Evolutionary conservation across 441 rosid genomes (phyloP), one percentile per base, ranked within the genome.

Genomic region (Raphanus hybrid): DNA sequence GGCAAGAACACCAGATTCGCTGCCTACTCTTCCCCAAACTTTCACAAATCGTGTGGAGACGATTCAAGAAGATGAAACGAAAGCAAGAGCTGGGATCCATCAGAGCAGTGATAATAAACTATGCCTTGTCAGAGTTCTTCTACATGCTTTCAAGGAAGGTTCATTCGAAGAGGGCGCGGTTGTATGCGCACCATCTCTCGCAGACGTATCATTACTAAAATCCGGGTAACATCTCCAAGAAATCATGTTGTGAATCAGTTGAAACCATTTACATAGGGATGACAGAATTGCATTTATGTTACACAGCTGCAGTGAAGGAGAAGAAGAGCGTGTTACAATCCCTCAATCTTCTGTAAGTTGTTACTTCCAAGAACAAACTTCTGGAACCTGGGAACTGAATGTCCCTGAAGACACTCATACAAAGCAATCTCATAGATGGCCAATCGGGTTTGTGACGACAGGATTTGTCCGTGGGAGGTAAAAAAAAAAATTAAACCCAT

Each of bases 391-490:
- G 99, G 90, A 89, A 80, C 87, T 89, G 69, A 84, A 84, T 52
- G 67, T 86, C 75, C 80, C 95, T 26, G 85, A 82, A 73, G 93
- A 89, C 59, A 70, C 80, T 59, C 75, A 78, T 58, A 65, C 81
- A 32, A 73, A 67, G 64, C 85, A 85, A 76, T 81, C 86, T 73
- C 83, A 82, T 71, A 76, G 93, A 69, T 88, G 87, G 87, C 95
- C 97, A 29, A 82, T 95, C 11, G 99, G 99, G 71, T 95, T 95
- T 73, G 86, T 91, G 27, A 90, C 97, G 11, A 82, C 96, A 39
- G 98, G 98, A 57, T 89, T 89, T 68, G 89, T 91, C 45, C 83
- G 84, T 69, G 97, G 99, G 70, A 93, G 96, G 99, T 92, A 74
- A 76, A 90, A 67, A 2, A 45, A 45, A 54, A 65, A 39, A 10